These are phyloP conservation scores for Seiridium unicorne DNA, from an alignment of 2,329 filamentous ascomycete species.

Conservation along the genomic window DNA sequence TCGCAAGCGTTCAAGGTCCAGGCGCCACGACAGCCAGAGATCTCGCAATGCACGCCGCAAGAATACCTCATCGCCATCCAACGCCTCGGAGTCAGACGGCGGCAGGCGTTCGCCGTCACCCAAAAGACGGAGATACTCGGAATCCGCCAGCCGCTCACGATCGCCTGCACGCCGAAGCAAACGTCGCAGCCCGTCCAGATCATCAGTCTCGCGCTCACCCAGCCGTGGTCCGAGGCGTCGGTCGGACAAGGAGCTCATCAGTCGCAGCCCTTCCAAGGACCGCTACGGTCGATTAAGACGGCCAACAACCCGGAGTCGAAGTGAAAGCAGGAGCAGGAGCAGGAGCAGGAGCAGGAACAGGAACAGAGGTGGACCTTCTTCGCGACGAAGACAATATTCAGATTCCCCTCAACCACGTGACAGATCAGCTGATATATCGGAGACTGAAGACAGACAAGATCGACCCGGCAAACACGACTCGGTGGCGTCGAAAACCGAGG, in stretches of 20 bases:
- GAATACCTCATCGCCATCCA: conserved; percentile 26
- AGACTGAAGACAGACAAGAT: conserved; percentile 44
- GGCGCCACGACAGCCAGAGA: conserved; percentile 20
- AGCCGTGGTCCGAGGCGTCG: conserved; percentile 31
- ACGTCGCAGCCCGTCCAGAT: conserved; percentile 40
- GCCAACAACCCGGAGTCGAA: conserved; percentile 30
- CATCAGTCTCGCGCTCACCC: conserved; percentile 37
- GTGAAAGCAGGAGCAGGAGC: conserved; percentile 19
- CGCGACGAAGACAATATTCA: conserved; percentile 51
- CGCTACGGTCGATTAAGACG: conserved; percentile 32
- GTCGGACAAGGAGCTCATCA: conserved; percentile 31
- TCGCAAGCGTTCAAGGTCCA: conserved; percentile 27
- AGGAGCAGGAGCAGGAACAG: conserved; percentile 17
- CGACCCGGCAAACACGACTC: conserved; percentile 30
- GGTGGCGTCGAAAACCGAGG: conserved; percentile 32
- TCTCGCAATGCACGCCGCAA: conserved; percentile 21
- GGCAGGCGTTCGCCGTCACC: conserved; percentile 37
- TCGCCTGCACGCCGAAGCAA: conserved; percentile 34
- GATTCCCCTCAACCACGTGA: conserved; percentile 48
- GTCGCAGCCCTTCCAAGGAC: conserved; percentile 33
- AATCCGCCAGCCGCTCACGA: conserved; percentile 45
- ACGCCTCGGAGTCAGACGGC: conserved; percentile 21
- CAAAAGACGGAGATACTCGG: conserved; percentile 51
- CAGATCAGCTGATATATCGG: conserved; percentile 57
- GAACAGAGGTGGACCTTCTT: conserved; percentile 26